Conservation (phyloP, 116 monocot genomes). For the Phalaenopsis hybrid region DNA sequence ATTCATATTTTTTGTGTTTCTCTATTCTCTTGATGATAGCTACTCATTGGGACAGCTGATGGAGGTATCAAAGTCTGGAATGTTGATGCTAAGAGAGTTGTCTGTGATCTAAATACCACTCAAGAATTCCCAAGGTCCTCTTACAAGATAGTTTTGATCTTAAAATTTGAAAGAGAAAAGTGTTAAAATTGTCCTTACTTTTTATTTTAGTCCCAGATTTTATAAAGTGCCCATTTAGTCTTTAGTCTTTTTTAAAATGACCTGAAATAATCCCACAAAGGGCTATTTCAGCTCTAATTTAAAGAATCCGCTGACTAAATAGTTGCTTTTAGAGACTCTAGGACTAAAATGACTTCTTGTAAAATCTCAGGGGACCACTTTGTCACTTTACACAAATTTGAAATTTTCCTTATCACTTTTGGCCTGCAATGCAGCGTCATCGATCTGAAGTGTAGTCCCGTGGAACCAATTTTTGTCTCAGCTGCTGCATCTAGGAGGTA, state of each 20-base stretch:
- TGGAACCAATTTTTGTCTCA: conserved; percentile 95
- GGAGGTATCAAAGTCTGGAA: conserved; percentile 99
- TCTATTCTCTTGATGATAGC: conserved; percentile 36
- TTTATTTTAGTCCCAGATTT: too few relatives aligned
- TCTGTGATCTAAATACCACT: conserved; percentile 82
- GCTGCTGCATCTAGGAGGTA: conserved; percentile 94
- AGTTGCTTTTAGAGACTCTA: too few relatives aligned
- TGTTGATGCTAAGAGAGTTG: conserved; percentile 99
- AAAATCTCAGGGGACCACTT: too few relatives aligned
- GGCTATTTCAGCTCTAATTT: too few relatives aligned
- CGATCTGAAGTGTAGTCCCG: conserved; percentile 92
- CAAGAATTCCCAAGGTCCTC: conserved; percentile 74
- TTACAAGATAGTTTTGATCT: not conserved
- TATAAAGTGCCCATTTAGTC: too few relatives aligned
- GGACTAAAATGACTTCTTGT: too few relatives aligned
- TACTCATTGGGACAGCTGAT: conserved; percentile 95
- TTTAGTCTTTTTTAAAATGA: too few relatives aligned
- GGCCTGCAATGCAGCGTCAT: conserved; percentile 47
- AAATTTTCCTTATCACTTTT: conserved; percentile 5
- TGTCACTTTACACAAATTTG: not conserved
- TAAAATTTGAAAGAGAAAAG: not conserved
- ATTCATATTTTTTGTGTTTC: conserved; percentile 14
- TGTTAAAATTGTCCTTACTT: too few relatives aligned
- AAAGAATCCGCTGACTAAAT: too few relatives aligned
- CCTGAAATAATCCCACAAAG: too few relatives aligned